These are phyloP conservation scores for Dictyostelium brefeldianum DNA, from an alignment of 78 protist genomes.

Conservation along the genomic window DNA sequence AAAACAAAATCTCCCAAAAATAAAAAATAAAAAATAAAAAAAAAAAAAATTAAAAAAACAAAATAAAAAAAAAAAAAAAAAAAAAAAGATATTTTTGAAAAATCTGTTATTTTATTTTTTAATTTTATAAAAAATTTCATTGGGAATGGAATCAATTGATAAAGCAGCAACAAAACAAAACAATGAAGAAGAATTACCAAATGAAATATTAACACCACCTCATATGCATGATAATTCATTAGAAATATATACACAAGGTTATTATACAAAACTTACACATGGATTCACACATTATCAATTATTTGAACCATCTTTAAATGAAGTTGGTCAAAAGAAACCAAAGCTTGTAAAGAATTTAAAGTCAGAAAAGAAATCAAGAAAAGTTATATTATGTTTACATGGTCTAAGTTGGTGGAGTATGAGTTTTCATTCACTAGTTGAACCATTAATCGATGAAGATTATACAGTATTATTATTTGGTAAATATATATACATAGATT, in stretches of 20 bases:
- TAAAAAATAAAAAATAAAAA: neutral
- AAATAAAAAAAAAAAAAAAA: neutral
- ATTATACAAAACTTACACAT: conserved; percentile 9
- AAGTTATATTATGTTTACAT: conserved; percentile 30
- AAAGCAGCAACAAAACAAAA: too few relatives aligned
- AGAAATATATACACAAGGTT: neutral
- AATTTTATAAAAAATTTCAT: too few relatives aligned
- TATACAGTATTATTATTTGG: conserved; percentile 55
- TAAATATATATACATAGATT: neutral
- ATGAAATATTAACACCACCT: conserved; percentile 6
- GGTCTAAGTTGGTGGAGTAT: conserved; percentile 47
- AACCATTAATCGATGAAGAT: conserved; percentile 32
- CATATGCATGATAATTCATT: neutral
- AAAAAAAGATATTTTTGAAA: neutral
- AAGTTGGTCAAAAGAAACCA: neutral
- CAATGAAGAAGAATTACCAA: neutral
- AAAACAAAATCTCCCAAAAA: too few relatives aligned
- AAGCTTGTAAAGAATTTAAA: conserved; percentile 1
- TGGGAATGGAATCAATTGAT: too few relatives aligned
- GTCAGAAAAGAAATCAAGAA: neutral
- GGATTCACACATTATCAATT: conserved; percentile 38
- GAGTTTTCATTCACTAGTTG: conserved; percentile 13
- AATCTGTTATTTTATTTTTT: neutral
- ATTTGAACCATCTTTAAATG: conserved; percentile 32
- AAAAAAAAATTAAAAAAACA: neutral